Evolutionary conservation across 2,329 filamentous ascomycete species (phyloP).

Genomic region (Lojkania enalia): DNA sequence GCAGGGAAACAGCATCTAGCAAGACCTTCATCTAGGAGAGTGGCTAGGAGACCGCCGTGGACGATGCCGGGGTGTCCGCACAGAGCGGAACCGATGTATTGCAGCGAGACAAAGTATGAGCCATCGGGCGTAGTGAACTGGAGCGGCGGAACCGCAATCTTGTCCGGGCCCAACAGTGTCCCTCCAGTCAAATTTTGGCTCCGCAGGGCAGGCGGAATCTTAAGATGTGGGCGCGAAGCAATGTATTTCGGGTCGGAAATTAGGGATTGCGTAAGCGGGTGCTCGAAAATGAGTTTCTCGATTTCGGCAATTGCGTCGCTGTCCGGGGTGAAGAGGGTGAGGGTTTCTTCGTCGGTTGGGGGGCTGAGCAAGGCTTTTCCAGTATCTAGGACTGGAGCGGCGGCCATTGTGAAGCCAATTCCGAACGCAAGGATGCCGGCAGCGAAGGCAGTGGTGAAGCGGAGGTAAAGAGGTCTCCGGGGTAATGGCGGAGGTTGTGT

Average conservation of each 20-base stretch:
- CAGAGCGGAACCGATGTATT: conserved; percentile 76
- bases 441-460: conserved; percentile 51
- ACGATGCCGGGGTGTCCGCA: conserved; percentile 91
- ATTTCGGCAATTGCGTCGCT: conserved; percentile 58
- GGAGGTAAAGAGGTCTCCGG: conserved; percentile 31
- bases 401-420: conserved; percentile 62
- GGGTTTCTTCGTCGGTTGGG: conserved; percentile 72
- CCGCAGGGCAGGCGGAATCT: conserved; percentile 73
- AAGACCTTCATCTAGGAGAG: conserved; percentile 86
- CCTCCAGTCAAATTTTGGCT: conserved; percentile 80
- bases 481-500: conserved; percentile 8
- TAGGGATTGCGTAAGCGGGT: conserved; percentile 72
- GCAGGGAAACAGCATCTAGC: conserved; percentile 86
- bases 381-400: conserved; percentile 56
- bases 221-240: conserved; percentile 84
- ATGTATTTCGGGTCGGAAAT: conserved; percentile 67
- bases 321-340: conserved; percentile 65
- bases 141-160: conserved; percentile 79
- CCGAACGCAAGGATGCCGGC: conserved; percentile 53
- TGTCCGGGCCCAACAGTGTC: conserved; percentile 72
- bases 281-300: conserved; percentile 73
- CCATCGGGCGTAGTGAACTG: conserved; percentile 68
- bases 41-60: conserved; percentile 90
- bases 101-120: conserved; percentile 61
- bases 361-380: conserved; percentile 56